Base-by-base conservation (phyloP, 2,329 filamentous ascomycete species). In the Sporothrix sp. region DNA sequence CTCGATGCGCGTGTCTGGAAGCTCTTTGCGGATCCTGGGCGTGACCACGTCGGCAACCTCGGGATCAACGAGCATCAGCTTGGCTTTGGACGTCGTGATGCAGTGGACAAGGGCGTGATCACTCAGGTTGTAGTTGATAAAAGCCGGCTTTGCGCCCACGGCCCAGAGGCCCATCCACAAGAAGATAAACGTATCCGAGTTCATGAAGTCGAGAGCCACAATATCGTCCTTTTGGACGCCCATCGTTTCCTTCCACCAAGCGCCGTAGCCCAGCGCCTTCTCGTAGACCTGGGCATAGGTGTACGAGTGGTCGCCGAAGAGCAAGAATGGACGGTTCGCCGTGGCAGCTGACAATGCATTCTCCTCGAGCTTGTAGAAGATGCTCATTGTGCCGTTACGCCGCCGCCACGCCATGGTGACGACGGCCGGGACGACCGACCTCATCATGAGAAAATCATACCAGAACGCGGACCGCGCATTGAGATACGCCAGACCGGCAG, bases 51-150 rank as follows among this genome's bases (percentile, higher is more conserved):
- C 60, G n/a, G 69, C 68, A 1, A 86, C 68, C 14, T 72, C 67
- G 0, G 74, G 71, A 57, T 93, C 88, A 9, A 91, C 74, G 18
- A 95, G 63, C 51, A 90, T 69, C 2, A 94, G 61, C 9, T 75
- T 75, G 0, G 85, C 72, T 0, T 76, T 81, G 2, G 85, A 84
- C 2, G 80, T 78, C 56, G 74, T 76, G 39, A 94, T 71, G 58
- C 85, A 91, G 65, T 95, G 88, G 3, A 78, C 65, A 54, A 95
- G 70, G 0, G 87, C 74, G 25, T 83, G 78, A 11, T 81, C 83
- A 0, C 76, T 74, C 44, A 95, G 69, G 62, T 93, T 93, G 67
- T 90, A 91, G 66, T 95, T 95, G 68, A 95, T 84, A 59, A 93
- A 87, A 0, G 88, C 88, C 0, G 88, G 87, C 51, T 81, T 81